These are phyloP conservation scores for Celoporthe dispersa DNA, from an alignment of 2,329 filamentous ascomycete species.

Conservation along the genomic window DNA sequence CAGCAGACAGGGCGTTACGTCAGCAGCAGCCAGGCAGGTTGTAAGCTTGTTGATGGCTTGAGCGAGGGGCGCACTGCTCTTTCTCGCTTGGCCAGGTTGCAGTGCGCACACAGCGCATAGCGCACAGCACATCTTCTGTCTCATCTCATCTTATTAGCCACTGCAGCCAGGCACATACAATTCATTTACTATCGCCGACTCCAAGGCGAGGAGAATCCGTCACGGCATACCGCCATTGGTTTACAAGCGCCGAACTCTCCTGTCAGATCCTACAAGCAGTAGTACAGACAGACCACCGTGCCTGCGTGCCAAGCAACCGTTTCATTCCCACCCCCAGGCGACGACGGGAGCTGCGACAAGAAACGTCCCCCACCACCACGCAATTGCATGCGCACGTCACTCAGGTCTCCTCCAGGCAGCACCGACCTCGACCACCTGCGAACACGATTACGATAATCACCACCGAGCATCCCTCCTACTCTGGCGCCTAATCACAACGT, in stretches of 20 bases:
- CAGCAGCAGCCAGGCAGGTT: slow-evolving; percentile 10
- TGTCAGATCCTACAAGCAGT: background rate
- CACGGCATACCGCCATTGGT: slow-evolving; percentile 16
- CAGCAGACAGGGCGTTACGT: slow-evolving; percentile 8
- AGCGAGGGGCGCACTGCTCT: slow-evolving; percentile 2
- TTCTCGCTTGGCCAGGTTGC: slow-evolving; percentile 4
- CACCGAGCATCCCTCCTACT: background rate
- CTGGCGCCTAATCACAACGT: slow-evolving; percentile 16
- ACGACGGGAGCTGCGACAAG: slow-evolving; percentile 15
- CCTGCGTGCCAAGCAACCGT: slow-evolving; percentile 25
- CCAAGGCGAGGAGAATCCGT: slow-evolving; percentile 20
- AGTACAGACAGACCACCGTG: slow-evolving; percentile 3
- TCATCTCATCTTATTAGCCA: slow-evolving; percentile 18
- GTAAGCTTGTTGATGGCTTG: background rate
- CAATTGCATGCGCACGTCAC: slow-evolving; percentile 15
- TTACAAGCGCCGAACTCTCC: background rate
- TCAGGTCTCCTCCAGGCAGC: background rate
- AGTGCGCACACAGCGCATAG: slow-evolving; percentile 3
- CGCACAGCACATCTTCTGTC: slow-evolving; percentile 3
- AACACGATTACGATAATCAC: background rate
- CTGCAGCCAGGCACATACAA: background rate
- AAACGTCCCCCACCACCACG: slow-evolving; percentile 21
- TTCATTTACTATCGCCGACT: slow-evolving; percentile 10
- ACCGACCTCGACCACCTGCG: slow-evolving; percentile 3
- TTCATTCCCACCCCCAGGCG: slow-evolving; percentile 16